phyloP scores from a whole-genome alignment of 768 basidiomycete genomes.

The Mycena crocata region DNA sequence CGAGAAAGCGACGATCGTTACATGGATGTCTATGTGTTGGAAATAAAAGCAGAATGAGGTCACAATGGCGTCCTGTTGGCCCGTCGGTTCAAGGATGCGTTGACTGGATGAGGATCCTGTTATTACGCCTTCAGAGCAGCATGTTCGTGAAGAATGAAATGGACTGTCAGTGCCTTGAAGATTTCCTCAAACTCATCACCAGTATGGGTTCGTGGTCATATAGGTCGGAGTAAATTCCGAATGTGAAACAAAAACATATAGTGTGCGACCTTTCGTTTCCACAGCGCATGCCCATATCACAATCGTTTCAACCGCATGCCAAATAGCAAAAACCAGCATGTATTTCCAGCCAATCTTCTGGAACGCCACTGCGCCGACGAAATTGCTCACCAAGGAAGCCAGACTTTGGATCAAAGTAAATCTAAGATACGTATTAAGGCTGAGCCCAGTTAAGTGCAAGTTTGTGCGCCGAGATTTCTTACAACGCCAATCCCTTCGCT shows the following conservation, averaged over 20 bases:
- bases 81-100: slow-evolving; percentile 21
- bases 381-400: slow-evolving; percentile 19
- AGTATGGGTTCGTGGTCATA: background rate
- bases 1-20: no score
- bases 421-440: background rate
- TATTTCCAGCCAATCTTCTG: slow-evolving; percentile 27
- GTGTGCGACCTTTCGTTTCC: slow-evolving; percentile 26
- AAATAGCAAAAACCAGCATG: slow-evolving; percentile 18
- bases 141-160: background rate
- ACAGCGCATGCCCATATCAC: slow-evolving; percentile 24
- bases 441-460: no score
- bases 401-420: slow-evolving; percentile 20
- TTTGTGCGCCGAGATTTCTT: no score
- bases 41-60: no score
- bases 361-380: slow-evolving; percentile 22
- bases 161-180: slow-evolving; percentile 15
- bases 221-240: background rate
- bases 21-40: no score
- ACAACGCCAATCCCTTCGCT: slow-evolving; percentile 27
- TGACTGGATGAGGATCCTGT: slow-evolving; percentile 29
- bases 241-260: slow-evolving; percentile 9
- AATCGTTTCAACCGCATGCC: slow-evolving; percentile 16
- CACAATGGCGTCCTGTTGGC: no score
- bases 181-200: slow-evolving; percentile 31
- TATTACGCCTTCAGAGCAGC: background rate